Evolutionary conservation across 345 rosid genomes (phyloP), one percentile per base, ranked within the genome.

Genomic region (Moringa oleifera): DNA sequence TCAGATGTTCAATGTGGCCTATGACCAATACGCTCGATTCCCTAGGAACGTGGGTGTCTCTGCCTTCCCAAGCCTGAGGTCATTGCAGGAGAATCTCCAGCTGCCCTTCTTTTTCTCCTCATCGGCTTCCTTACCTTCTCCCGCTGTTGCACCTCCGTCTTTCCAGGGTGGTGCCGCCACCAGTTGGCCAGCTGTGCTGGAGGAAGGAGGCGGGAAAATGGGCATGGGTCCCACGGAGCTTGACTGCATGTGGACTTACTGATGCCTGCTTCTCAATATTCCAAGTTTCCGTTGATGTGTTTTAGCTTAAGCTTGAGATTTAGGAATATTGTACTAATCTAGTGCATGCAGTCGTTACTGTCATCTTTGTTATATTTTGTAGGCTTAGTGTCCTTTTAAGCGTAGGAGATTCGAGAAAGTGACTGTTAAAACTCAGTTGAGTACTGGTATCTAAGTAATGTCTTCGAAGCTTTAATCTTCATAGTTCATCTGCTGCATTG

Each of bases 41-140:
- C 71, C 79, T 0, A 74, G 76, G 53, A 72, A 72, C 64, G 19
- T 51, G 0, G 77, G 81, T 6, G 63, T 73, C n/a, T 67, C 89
- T 0, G 61, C 55, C 25, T 84, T 85, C 61, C 88, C 97, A 0
- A 86, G 84, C 80, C 58, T 90, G 46, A 82, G 85, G 74, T 85
- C 97, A 18, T 65, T 88, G 24, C 97, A 90, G 66, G 98, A 93
- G 31, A 94, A 83, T 77, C 81, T 88, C 57, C 93, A 83, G 45
- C 61, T 81, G n/a, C 95, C 97, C 0, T 58, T 66, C 73, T 79
- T 77, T 41, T 83, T 82, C 62, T 37, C 84, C 8, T 59, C 85
- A 18, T 59, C 84, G 3, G 25, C 69, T 10, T 19, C 66, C 3
- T 63, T 68, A 1, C 62, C 37, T 54, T 23, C 65, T 16, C 18